Evolutionary conservation across 169 alveolate genomes (phyloP).

Genomic region (Theileria luwenshuni): DNA sequence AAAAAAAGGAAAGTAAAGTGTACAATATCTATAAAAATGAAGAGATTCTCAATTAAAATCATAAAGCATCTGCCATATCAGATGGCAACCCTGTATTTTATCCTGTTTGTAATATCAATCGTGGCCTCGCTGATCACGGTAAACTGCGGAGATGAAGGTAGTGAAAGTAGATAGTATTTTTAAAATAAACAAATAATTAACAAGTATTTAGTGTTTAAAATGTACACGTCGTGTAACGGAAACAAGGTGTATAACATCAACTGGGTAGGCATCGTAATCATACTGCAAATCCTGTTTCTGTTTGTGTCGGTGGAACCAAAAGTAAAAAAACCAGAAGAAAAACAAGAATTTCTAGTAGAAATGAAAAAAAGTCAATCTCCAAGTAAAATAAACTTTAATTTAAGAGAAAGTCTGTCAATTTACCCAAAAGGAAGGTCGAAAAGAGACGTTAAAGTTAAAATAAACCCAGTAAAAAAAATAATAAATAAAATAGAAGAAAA

Average conservation of each 20-base stretch:
- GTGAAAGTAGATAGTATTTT: neutral
- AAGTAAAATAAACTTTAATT: constrained; percentile 6
- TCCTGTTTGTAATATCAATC: constrained; percentile 33
- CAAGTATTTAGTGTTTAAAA: constrained; percentile 41
- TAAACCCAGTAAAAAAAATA: neutral
- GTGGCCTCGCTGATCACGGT: constrained; percentile 34
- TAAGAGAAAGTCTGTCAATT: neutral
- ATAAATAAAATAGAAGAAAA: neutral
- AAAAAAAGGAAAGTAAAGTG: neutral
- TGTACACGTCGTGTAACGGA: constrained; percentile 60
- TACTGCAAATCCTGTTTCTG: constrained; percentile 37
- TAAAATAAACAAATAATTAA: neutral
- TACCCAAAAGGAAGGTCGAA: constrained; percentile 1
- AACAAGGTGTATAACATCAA: constrained; percentile 30
- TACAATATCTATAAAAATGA: constrained; percentile 11
- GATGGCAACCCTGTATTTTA: constrained; percentile 44
- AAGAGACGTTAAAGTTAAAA: neutral
- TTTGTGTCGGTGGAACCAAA: constrained; percentile 23
- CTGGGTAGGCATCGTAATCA: constrained; percentile 35
- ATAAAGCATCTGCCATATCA: constrained; percentile 19
- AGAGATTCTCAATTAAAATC: neutral
- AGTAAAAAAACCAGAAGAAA: neutral
- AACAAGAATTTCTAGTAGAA: neutral
- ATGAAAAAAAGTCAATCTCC: neutral
- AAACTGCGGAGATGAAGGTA: constrained; percentile 58